Base-by-base conservation (phyloP, 345 rosid genomes). In the Erucastrum elatum region DNA sequence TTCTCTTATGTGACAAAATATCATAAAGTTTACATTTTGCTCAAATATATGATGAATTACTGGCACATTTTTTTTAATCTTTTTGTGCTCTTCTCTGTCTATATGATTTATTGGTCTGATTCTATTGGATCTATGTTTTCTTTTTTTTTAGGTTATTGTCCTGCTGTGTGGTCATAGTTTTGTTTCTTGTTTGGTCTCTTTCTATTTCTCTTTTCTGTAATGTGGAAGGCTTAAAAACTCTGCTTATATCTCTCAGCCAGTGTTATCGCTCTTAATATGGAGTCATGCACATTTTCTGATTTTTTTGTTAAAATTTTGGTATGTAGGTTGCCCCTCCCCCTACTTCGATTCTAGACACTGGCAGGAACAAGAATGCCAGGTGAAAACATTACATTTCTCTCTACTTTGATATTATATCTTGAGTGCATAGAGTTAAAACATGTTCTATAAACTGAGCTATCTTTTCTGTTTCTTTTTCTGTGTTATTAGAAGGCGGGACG, bases 331-430 rank as follows among this genome's bases (percentile, higher is more conserved):
- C 85, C 71, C 66, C 87, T 34, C 84, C 90, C 25, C 74, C 90
- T 70, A 82, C 88, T 73, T 80, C 90, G 35, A 61, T 81, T 72
- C 68, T 90, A 56, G 91, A 90, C 67, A 80, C 82, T 64, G 85
- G 83, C 84, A 94, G 90, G 44, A 76, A 58, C 62, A 89, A 75
- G 82, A 85, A 69, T 79, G 59, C 73, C 29, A 90, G 98, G 98
- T 94, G 79, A 29, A 31, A 71, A 66, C 71, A 8, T 79, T 41
- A 21, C 6, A 59, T 56, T 6, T n/a, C n/a, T 30, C 8, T 5
- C 56, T 70, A 15, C 72, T 25, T 37, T 21, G 30, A 30, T 53
- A 13, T 17, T 46, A 67, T 27, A 8, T 66, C 6, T 25, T 17
- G 17, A 35, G 21, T 21, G 58, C 27, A 27, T 11, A 51, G 16